Evolutionary conservation across 2,329 filamentous ascomycete species (phyloP).

Genomic region (Dactylellina drechsleri): DNA sequence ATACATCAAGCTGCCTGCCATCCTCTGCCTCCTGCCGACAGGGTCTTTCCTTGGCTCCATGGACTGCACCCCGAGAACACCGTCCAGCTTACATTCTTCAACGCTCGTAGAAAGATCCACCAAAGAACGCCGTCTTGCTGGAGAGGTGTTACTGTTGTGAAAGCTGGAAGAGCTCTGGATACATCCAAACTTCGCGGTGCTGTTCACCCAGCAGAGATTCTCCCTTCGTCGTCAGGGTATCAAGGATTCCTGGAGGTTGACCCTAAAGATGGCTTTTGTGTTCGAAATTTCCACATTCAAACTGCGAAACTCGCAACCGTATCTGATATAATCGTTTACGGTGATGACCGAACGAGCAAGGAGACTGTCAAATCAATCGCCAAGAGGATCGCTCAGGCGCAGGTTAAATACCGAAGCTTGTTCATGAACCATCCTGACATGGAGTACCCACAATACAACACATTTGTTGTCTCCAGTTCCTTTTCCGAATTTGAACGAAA

Average conservation of each 20-base stretch:
- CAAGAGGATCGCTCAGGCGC: constrained; percentile 75
- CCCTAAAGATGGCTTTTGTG: constrained; percentile 88
- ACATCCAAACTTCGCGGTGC: constrained; percentile 84
- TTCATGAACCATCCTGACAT: constrained; percentile 68
- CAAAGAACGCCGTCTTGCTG: constrained; percentile 79
- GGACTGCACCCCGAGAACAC: constrained; percentile 89
- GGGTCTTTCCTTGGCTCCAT: constrained; percentile 96
- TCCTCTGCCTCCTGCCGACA: constrained; percentile 82
- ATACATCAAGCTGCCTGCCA: constrained; percentile 80
- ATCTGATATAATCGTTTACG: constrained; percentile 93
- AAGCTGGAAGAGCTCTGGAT: constrained; percentile 82
- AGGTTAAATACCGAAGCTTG: constrained; percentile 76
- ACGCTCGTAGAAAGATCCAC: constrained; percentile 76
- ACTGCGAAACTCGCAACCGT: constrained; percentile 84
- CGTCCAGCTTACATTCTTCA: constrained; percentile 89
- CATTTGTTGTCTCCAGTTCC: constrained; percentile 76
- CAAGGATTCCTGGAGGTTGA: constrained; percentile 82
- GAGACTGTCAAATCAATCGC: constrained; percentile 74
- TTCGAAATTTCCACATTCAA: constrained; percentile 97
- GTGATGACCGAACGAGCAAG: constrained; percentile 72
- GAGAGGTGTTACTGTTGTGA: constrained; percentile 84
- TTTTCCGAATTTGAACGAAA: constrained; percentile 78
- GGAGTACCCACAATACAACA: constrained; percentile 77
- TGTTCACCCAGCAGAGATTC: constrained; percentile 80
- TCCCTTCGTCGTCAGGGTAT: constrained; percentile 67